Base-by-base conservation (phyloP, 495 filamentous ascomycete species). In the Melanomma pulvis-pyrius region DNA sequence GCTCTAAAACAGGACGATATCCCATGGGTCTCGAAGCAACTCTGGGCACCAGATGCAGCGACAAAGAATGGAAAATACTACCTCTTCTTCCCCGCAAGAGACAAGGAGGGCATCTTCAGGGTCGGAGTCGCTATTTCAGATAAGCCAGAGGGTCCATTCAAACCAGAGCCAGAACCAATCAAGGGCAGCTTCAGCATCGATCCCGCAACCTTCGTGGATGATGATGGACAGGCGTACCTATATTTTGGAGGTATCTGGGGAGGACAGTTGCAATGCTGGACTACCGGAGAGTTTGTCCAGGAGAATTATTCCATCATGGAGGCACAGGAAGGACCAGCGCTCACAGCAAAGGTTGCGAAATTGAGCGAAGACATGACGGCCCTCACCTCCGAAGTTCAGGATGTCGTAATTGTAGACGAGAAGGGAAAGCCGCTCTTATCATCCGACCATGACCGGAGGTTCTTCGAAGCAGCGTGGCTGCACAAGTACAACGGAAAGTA, bases 391-490 rank as follows among this genome's bases (percentile, higher is more conserved):
- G 77, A 79, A 13, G 81, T 86, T 11, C 63, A 74, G 7, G 79
- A 88, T 54, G 59, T 90, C 0, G 71, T 78, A 24, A 87, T 90
- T 65, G 76, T 88, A 25, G 84, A 85, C 29, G 80, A 84, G 71
- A 82, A 81, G 2, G 85, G 87, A 15, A 66, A 84, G 73, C 84
- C 78, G 0, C 72, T 91, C 51, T 52, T 67, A 1, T 84, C 87
- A 26, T 82, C 87, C 77, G 87, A 91, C 73, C 87, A 91, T 76
- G 86, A 88, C 58, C 70, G 87, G 5, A 79, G 88, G n/a, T 92
- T 91, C 80, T 91, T 92, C 76, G 88, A 92, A 79, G 88, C 88
- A 0, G 83, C 88, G 22, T 91, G 88, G 87, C 83, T 90, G 84
- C 87, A 91, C 69, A 80, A 82, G 67, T 84, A 87, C 69, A 78